Evolutionary conservation across 78 protist genomes (phyloP).

Genomic region (Anaeramoeba ignava): DNA sequence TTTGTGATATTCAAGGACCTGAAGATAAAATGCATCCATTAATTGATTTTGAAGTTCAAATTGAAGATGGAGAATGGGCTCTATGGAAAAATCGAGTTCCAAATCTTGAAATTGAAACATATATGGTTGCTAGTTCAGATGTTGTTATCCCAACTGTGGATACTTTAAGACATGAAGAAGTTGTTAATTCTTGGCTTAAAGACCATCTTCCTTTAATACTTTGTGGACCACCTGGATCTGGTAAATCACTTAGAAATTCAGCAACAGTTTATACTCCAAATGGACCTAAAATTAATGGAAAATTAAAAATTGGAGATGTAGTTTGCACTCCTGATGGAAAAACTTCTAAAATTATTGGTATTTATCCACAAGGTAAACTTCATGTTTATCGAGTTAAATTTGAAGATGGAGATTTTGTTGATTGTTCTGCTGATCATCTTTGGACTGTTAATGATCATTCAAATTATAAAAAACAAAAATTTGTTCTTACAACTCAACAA

Average conservation of each 20-base stretch:
- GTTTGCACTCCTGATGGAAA: too few species aligned
- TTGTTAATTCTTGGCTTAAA: conserved; percentile 65
- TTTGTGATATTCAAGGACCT: conserved; percentile 13
- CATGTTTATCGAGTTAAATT: too few species aligned
- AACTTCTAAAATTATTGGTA: too few species aligned
- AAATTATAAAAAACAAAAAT: too few species aligned
- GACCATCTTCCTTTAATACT: conserved; percentile 72
- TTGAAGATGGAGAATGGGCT: conserved; percentile 66
- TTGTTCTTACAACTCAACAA: too few species aligned
- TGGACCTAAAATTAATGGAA: too few species aligned
- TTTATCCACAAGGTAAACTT: too few species aligned
- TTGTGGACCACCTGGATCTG: conserved; percentile 95
- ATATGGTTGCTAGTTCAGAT: conserved; percentile 37
- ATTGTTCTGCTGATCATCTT: too few species aligned
- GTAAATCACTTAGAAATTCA: conserved; percentile 41
- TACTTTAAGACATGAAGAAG: conserved; percentile 84
- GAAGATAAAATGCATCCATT: conserved; percentile 23
- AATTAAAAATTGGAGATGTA: too few species aligned
- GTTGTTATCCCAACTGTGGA: conserved; percentile 89
- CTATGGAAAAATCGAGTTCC: conserved; percentile 62
- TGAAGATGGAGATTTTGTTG: too few species aligned
- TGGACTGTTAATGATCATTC: too few species aligned
- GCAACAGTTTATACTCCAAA: too few species aligned
- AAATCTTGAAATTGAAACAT: conserved; percentile 40
- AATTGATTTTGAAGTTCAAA: conserved; percentile 53